These are phyloP conservation scores for Ambrosiella xylebori DNA, from an alignment of 2,329 filamentous ascomycete genomes.

Conservation along the genomic window DNA sequence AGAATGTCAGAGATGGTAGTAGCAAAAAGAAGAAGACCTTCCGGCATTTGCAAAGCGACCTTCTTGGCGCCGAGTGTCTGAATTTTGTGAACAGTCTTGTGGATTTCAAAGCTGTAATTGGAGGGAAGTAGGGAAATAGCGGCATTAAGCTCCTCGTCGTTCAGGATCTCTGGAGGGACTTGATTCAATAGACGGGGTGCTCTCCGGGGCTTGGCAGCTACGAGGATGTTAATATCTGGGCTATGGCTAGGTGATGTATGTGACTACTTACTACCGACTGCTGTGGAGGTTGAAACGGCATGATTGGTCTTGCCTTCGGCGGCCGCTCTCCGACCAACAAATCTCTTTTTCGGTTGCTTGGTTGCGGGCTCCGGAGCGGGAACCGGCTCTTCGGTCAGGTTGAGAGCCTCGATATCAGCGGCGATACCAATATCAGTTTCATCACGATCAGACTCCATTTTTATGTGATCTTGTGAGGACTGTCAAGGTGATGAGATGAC, in stretches of 20 bases:
- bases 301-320: conserved; percentile 25
- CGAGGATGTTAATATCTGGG: background rate
- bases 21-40: conserved; percentile 85
- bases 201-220: conserved; percentile 55
- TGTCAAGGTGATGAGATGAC: background rate
- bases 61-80: conserved; percentile 61
- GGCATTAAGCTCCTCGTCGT: conserved; percentile 70
- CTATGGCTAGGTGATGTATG: background rate
- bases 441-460: conserved; percentile 62
- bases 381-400: conserved; percentile 16
- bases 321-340: conserved; percentile 68
- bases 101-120: conserved; percentile 99
- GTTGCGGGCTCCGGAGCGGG: background rate
- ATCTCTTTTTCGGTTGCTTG: conserved; percentile 76
- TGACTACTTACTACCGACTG: conserved; percentile 7
- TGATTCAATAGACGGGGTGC: conserved; percentile 73
- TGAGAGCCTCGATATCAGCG: conserved; percentile 39
- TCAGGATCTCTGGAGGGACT: conserved; percentile 70
- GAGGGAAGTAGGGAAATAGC: conserved; percentile 72
- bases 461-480: background rate
- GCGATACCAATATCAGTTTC: conserved; percentile 54
- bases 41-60: conserved; percentile 91
- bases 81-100: conserved; percentile 93
- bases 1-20: conserved; percentile 96
- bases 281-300: conserved; percentile 9